Evolutionary conservation across 768 basidiomycete genomes (phyloP), one percentile per base, ranked within the genome.

Genomic region (Lactarius quietus): DNA sequence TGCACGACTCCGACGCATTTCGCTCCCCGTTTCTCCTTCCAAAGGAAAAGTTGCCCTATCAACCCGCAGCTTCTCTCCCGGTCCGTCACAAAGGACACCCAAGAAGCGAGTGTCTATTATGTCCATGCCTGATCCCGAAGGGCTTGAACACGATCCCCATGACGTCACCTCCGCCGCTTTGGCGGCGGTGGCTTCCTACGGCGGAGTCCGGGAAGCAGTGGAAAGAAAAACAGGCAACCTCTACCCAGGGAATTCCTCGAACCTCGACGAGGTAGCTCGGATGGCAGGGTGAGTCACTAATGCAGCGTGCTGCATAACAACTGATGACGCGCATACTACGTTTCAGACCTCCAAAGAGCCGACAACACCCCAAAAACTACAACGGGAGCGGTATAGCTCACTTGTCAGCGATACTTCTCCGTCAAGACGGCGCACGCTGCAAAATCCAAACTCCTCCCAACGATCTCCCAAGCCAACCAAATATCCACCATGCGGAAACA

Each of bases 141-240:
- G 68, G 28, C 72, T 71, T 23, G 63, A 72, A 23, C 69, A 72
- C 20, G 71, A 73, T 23, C 72, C 74, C 18, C 74, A 73, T 35
- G 79, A 84, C 70, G 76, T 87, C 36, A 81, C 82, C 2, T 79
- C 81, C 31, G 81, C 85, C 61, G 87, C 88, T 54, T 73, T 89
- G 67, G 85, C 83, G 52, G 83, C 86, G 38, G 83, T 87, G 48
- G 83, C 85, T 6, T 82, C 82, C 81, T 84, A 31, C 77, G 86
- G 64, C 77, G 80, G 62, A 85, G 83, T 68, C 83, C 83, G 12
- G 77, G 76, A 61, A 72, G 70, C 33, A 73, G 67, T 68, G 75
- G 73, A 15, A 72, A 70, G 68, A 74, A 77, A 61, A 78, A 75
- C 63, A 78, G 86, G 57, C 82, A 84, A 38, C 82, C 83, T 1